Percentiles rank a stretch among this genome's conserved stretches.
Evolutionary conservation across 768 basidiomycete species (phyloP).

Genomic region (Clitopilus hobsonii): DNA sequence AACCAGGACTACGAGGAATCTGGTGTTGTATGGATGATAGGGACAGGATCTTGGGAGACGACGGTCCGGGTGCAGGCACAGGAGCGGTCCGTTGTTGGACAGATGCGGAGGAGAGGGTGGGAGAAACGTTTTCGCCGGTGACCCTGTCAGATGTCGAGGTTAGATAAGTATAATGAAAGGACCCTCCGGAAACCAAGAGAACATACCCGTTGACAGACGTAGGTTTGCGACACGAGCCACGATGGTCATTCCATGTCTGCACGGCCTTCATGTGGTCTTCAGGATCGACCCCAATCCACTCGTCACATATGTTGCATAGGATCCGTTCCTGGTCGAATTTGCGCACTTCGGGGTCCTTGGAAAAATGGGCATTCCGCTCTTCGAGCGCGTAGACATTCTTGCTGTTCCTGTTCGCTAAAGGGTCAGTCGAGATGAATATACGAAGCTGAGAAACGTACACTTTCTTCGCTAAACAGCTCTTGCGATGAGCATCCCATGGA

Average conservation of each 20-base stretch:
- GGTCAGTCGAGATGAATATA: slow-evolving; percentile 3
- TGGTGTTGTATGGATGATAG: neutral
- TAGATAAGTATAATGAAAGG: neutral
- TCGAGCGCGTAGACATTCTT: slow-evolving; percentile 59
- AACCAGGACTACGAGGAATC: slow-evolving; percentile 8
- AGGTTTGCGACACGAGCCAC: slow-evolving; percentile 46
- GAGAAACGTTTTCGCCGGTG: neutral
- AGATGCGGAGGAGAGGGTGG: neutral
- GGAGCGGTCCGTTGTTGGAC: slow-evolving; percentile 5
- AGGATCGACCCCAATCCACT: slow-evolving; percentile 57
- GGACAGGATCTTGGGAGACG: neutral
- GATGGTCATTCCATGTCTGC: slow-evolving; percentile 63
- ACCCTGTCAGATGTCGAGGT: too few relatives aligned
- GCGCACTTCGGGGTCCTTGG: slow-evolving; percentile 65
- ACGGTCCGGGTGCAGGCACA: neutral
- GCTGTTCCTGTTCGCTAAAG: slow-evolving; percentile 24
- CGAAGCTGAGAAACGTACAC: slow-evolving; percentile 37
- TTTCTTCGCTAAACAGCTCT: slow-evolving; percentile 78
- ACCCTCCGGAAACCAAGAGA: slow-evolving; percentile 2
- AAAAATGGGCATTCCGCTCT: slow-evolving; percentile 52
- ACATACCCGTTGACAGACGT: slow-evolving; percentile 10
- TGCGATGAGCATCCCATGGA: slow-evolving; percentile 83
- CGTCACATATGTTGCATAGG: slow-evolving; percentile 63
- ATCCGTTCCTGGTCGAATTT: slow-evolving; percentile 73
- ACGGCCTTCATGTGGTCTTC: slow-evolving; percentile 60